Evolutionary conservation across 495 filamentous ascomycete genomes (phyloP), one percentile per base, ranked within the genome.

Genomic region (Aspergillus heteromorphus): DNA sequence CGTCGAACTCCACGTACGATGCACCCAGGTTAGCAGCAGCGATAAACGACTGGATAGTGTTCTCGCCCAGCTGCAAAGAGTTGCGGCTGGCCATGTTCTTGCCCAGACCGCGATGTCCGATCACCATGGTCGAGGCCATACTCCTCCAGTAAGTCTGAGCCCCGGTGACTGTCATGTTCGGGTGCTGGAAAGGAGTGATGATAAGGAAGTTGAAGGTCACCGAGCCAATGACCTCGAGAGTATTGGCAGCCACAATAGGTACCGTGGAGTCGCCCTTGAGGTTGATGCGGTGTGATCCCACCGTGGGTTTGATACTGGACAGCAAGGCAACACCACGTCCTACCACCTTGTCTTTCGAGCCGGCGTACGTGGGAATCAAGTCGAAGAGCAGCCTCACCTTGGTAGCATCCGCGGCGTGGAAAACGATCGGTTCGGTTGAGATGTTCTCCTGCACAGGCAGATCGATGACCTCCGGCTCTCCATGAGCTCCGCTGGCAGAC

Each of bases 121-220:
- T 96, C 21, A 98, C 82, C 87, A 91, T 96, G 0, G 88, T 88
- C 6, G 83, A 82, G 49, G 83, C 71, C 71, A 88, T 74, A 52
- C 86, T 89, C 71, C 90, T 95, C 93, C 93, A 98, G 68, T 97
- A 98, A 6, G 92, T 97, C 64, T 92, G 87, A 45, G 91, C 79
- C 19, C 87, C 87, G 4, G 88, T 90, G 58, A 97, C 85, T 21
- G 87, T 84, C 87, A 97, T 92, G 49, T 93, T 92, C 3, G 90
- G 90, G 65, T 97, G 95, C 9, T 81, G 81, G 73, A 97, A 98
- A 18, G 93, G 92, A 7, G 90, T 97, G 65, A 98, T 88, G 69
- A 97, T 80, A 13, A 95, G 73, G 64, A 97, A 97, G 65, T 96
- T 97, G 80, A 98, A 97, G 51, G 93, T 93, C 60, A 97, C 88